Base-by-base conservation (phyloP, 208 protist genomes). In the Acanthamoeba triangularis region DNA sequence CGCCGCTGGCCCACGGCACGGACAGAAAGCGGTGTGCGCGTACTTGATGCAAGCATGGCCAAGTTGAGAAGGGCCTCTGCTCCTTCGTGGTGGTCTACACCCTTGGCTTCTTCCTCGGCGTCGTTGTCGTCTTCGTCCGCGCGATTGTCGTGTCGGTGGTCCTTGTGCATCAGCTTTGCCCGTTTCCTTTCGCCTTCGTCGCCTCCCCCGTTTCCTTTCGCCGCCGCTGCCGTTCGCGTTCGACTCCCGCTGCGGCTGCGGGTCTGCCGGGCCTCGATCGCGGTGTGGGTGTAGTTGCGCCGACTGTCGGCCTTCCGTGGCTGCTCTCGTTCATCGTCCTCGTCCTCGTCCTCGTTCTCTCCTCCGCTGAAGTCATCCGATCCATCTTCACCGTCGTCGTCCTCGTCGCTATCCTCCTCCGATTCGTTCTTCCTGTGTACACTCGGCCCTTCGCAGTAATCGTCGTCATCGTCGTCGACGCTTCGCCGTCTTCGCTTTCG, bases 11-110 rank as follows among this genome's bases (percentile, higher is more conserved):
- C 61, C 16, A 30, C 8, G 23, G 28, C 61, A 67, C 61, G 3
- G 23, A 25, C 0, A 3, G 59, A 13, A 3, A 76, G 69, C n/a
- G n/a, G 20, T 28, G 7, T 14, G 18, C 0, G 54, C 56, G 33
- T 72, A 92, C 85, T 7, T 16, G 85, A 76, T 20, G 61, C 56
- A 28, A 92, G 56, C 54, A 92, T 67, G 37, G 63, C 85, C 37
- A 92, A 35, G 28, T 74, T 74, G 85, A 92, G 54, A 35, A 92
- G 85, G 28, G 85, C 85, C 59, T 92, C 85, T 74, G 85, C 85
- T 30, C 85, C 85, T 33, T 74, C 85, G 23, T 72, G 54, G 30
- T 92, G 54, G 28, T 87, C 78, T 6, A n/a, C 44, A 87, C 49
- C 49, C 78, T 87, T n/a, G 65, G 33, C 28, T 30, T 74, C 65